phyloP scores from a whole-genome alignment of 73 alveolate species.

The Paramecium bursaria region DNA sequence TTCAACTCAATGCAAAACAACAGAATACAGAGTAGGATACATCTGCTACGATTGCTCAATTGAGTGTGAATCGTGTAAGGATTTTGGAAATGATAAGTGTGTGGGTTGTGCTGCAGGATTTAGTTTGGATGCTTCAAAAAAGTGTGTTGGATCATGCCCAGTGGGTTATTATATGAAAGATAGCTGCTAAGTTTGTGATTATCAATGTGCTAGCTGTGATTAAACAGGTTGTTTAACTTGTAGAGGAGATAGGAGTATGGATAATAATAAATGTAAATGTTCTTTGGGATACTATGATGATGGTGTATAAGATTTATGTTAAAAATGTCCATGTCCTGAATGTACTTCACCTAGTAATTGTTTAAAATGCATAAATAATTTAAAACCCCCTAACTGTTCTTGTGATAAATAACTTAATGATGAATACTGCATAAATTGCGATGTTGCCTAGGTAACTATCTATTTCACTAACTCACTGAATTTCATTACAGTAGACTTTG shows the following conservation, averaged over 20 bases:
- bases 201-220: too few species aligned
- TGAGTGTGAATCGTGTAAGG: too few species aligned
- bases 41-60: too few species aligned
- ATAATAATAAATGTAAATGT: not conserved
- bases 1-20: too few species aligned
- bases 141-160: conserved; percentile 19
- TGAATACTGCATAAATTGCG: conserved; percentile 7
- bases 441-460: not conserved
- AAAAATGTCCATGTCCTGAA: conserved; percentile 31
- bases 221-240: conserved; percentile 1
- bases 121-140: too few species aligned
- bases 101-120: too few species aligned
- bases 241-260: conserved; percentile 8
- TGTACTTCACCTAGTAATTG: conserved; percentile 5
- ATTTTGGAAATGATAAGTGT: too few species aligned
- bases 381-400: conserved; percentile 1
- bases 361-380: not conserved
- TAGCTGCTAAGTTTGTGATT: too few species aligned
- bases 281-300: conserved; percentile 22
- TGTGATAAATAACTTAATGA: conserved; percentile 14
- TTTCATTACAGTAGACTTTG: conserved; percentile 2
- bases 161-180: not conserved
- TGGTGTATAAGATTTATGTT: not conserved
- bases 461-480: not conserved
- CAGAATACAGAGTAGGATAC: too few species aligned